phyloP scores from a whole-genome alignment of 176 grass and related monocot species.

The Phoenix roebelenii region DNA sequence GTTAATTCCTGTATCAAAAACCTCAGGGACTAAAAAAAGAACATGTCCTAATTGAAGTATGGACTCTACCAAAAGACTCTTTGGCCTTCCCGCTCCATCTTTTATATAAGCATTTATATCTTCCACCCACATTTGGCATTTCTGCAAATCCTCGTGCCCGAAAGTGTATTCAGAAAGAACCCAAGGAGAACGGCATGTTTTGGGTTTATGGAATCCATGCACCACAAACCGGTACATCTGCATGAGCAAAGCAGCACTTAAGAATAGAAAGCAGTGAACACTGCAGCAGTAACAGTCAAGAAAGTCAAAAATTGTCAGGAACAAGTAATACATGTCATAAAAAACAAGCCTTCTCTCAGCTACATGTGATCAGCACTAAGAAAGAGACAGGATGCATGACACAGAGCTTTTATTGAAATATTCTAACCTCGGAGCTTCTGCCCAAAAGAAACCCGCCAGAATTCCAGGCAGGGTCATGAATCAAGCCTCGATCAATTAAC shows the following conservation, averaged over 20 bases:
- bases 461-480: conserved; percentile 39
- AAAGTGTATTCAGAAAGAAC: conserved; percentile 70
- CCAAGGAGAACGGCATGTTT: conserved; percentile 45
- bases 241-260: conserved; percentile 15
- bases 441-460: conserved; percentile 24
- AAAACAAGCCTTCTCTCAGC: too few relatives aligned
- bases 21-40: neutral
- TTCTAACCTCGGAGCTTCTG: conserved; percentile 48
- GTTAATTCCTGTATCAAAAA: conserved; percentile 1
- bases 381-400: neutral
- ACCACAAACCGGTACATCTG: conserved; percentile 76
- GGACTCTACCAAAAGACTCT: conserved; percentile 62
- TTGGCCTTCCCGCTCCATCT: conserved; percentile 47
- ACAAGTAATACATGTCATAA: too few relatives aligned
- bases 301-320: too few relatives aligned
- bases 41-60: neutral
- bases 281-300: too few relatives aligned
- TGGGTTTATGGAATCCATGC: conserved; percentile 35
- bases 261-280: too few relatives aligned
- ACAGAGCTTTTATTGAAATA: neutral
- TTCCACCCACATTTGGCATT: conserved; percentile 63
- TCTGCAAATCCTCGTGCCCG: conserved; percentile 50
- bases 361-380: neutral
- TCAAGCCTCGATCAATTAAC: conserved; percentile 44
- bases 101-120: conserved; percentile 32